These are phyloP conservation scores for Aspergillus affinis DNA, from an alignment of 495 filamentous ascomycete genomes.

Conservation along the genomic window DNA sequence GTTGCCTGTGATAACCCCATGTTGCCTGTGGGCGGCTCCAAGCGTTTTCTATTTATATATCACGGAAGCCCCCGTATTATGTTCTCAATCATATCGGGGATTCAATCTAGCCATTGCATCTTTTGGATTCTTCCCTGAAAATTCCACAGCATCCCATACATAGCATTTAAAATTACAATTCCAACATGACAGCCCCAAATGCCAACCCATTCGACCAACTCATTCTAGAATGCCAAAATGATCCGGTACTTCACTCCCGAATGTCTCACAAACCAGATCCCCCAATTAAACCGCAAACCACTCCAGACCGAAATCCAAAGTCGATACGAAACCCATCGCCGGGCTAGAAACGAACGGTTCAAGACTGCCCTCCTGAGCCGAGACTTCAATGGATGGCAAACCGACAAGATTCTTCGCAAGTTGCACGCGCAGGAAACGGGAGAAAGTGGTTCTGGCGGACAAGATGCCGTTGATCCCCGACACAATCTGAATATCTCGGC, in stretches of 20 bases:
- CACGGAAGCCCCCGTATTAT: neutral
- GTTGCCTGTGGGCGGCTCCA: neutral
- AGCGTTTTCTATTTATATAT: neutral
- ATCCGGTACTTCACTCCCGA: conserved; percentile 49
- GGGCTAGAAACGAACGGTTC: conserved; percentile 69
- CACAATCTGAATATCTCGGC: conserved; percentile 88
- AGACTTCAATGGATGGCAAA: conserved; percentile 67
- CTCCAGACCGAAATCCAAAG: conserved; percentile 67
- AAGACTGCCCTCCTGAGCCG: conserved; percentile 62
- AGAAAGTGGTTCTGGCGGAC: conserved; percentile 54
- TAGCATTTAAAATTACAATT: conserved; percentile 20
- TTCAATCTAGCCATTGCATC: no score
- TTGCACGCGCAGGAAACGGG: conserved; percentile 41
- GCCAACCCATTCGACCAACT: conserved; percentile 77
- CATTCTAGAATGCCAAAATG: conserved; percentile 58
- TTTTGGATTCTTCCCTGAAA: no score
- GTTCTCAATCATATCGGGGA: neutral
- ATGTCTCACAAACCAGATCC: neutral
- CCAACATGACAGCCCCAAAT: neutral
- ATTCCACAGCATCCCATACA: neutral
- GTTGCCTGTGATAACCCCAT: no score
- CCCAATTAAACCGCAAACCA: neutral
- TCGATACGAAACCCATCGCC: conserved; percentile 71
- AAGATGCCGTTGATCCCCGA: conserved; percentile 63
- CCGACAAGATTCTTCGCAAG: conserved; percentile 73